These are phyloP conservation scores for Medicago ruthenica DNA, from an alignment of 306 rosid genomes.

Conservation along the genomic window DNA sequence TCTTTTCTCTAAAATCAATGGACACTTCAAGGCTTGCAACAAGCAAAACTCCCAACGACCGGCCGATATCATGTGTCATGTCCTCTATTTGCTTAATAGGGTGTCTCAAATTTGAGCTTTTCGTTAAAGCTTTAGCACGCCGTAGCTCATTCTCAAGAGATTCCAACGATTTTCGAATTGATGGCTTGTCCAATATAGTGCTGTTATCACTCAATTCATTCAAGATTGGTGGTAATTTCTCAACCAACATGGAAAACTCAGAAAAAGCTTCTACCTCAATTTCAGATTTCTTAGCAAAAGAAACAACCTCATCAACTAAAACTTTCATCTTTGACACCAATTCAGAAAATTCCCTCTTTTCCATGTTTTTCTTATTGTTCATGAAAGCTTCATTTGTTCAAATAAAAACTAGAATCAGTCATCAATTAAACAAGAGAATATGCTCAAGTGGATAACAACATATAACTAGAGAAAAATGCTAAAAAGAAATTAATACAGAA, in stretches of 20 bases:
- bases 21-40: conserved; percentile 70
- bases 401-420: conserved; percentile 15
- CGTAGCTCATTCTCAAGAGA: conserved; percentile 70
- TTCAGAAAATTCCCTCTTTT: conserved; percentile 49
- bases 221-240: conserved; percentile 61
- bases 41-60: conserved; percentile 78
- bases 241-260: conserved; percentile 65
- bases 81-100: conserved; percentile 61
- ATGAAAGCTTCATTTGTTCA: conserved; percentile 23
- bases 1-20: conserved; percentile 59
- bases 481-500: neutral
- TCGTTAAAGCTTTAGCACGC: conserved; percentile 55
- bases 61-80: conserved; percentile 73
- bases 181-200: conserved; percentile 55
- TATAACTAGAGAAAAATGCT: neutral
- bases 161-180: conserved; percentile 70
- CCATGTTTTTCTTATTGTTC: conserved; percentile 45
- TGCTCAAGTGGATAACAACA: conserved; percentile 16
- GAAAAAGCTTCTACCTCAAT: conserved; percentile 49
- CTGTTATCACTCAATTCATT: conserved; percentile 57
- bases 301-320: conserved; percentile 62
- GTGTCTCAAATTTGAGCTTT: conserved; percentile 50
- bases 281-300: conserved; percentile 54
- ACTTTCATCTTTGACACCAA: conserved; percentile 50
- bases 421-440: conserved; percentile 27